Percentiles rank a stretch among this genome's conserved stretches.
phyloP scores from a whole-genome alignment of 1,139 yeast species.

The Hansenula anomala region DNA sequence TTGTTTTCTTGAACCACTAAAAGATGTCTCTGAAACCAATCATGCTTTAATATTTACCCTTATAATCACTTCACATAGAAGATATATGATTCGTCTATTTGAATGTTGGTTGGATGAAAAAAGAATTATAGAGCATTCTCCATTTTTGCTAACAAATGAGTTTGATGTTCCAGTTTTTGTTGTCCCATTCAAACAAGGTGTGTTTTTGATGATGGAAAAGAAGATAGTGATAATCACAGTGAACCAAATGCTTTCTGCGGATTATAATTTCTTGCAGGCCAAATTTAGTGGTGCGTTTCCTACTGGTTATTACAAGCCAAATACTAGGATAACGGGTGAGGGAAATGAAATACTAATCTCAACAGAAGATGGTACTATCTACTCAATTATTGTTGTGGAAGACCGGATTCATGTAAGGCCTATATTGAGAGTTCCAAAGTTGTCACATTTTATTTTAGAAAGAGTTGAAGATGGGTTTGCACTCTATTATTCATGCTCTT shows the following conservation, averaged over 20 bases:
- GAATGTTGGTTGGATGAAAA: constrained; percentile 36
- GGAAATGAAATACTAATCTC: constrained; percentile 34
- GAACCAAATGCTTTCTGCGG: constrained; percentile 38
- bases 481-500: constrained; percentile 14
- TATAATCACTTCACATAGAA: constrained; percentile 32
- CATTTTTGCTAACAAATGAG: constrained; percentile 34
- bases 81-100: constrained; percentile 35
- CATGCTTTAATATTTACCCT: constrained; percentile 33
- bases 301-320: constrained; percentile 32
- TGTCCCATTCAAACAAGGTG: constrained; percentile 29
- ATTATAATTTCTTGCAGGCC: constrained; percentile 29
- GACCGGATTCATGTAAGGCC: constrained; percentile 9
- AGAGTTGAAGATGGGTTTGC: constrained; percentile 9
- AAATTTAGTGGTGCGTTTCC: constrained; percentile 31
- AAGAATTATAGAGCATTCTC: constrained; percentile 24
- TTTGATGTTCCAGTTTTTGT: constrained; percentile 39
- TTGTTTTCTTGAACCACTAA: constrained; percentile 37
- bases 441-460: constrained; percentile 16
- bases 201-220: constrained; percentile 35
- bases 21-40: constrained; percentile 8
- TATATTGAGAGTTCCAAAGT: constrained; percentile 12
- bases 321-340: constrained; percentile 15
- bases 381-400: constrained; percentile 25
- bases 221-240: constrained; percentile 8
- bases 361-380: constrained; percentile 38